Percentiles rank a stretch among this genome's conserved stretches.
Evolutionary conservation across 306 rosid genomes (phyloP).

Genomic region (Corylus americana): DNA sequence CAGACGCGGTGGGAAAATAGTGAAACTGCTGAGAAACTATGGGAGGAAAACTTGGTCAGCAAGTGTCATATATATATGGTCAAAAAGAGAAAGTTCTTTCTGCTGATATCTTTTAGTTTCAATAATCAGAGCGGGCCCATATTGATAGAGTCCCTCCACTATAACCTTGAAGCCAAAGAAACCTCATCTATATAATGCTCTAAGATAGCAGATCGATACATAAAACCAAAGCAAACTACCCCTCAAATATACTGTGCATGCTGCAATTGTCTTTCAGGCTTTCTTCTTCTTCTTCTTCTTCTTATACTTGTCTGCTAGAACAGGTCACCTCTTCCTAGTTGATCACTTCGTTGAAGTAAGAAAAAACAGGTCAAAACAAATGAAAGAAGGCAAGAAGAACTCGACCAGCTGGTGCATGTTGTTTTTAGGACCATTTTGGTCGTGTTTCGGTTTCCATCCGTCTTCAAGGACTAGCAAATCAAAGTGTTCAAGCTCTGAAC

Average conservation of each 20-base stretch:
- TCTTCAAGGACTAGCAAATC: not conserved
- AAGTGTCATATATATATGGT: not conserved
- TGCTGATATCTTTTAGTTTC: not conserved
- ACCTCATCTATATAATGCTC: not conserved
- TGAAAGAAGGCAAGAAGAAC: not conserved
- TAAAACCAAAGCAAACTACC: too few relatives aligned
- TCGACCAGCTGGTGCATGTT: not conserved
- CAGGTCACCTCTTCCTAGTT: too few relatives aligned
- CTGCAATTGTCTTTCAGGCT: too few relatives aligned
- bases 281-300: too few relatives aligned
- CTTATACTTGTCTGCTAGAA: too few relatives aligned
- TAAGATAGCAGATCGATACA: too few relatives aligned
- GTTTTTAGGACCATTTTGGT: not conserved
- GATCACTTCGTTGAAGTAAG: too few relatives aligned
- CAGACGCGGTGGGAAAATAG: too few relatives aligned
- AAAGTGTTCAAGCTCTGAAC: not conserved
- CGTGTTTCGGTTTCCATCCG: not conserved
- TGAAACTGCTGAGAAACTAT: not conserved
- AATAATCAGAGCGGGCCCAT: not conserved
- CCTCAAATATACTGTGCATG: too few relatives aligned
- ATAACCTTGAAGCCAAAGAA: not conserved
- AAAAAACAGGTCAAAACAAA: too few relatives aligned
- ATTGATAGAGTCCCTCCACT: not conserved
- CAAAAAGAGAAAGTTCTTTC: not conserved
- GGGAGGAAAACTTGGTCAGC: not conserved